Percentiles rank a stretch among this genome's conserved stretches.
These are phyloP conservation scores for Fusarium oligoseptatum DNA, from an alignment of 2,329 filamentous ascomycete species.

Conservation along the genomic window DNA sequence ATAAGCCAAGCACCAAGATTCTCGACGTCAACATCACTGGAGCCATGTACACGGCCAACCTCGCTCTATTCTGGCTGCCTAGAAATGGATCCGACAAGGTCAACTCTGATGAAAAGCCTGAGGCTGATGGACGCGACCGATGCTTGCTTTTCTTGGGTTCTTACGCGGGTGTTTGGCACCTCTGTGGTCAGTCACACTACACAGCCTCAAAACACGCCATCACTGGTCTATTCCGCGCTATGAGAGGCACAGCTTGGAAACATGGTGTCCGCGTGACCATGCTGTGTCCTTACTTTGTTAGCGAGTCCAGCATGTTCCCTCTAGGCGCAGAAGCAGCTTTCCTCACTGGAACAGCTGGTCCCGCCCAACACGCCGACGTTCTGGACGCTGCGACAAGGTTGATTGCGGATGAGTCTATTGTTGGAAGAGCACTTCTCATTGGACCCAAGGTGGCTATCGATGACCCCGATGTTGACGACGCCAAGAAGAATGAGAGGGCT, in stretches of 20 bases:
- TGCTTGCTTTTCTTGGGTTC: slow-evolving; percentile 13
- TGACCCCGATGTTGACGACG: neutral
- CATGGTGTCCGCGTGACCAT: slow-evolving; percentile 10
- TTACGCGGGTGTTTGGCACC: slow-evolving; percentile 13
- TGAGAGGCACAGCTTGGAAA: slow-evolving; percentile 15
- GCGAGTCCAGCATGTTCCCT: slow-evolving; percentile 16
- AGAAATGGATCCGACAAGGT: neutral
- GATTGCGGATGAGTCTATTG: slow-evolving; percentile 11
- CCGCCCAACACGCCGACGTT: slow-evolving; percentile 4
- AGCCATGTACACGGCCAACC: slow-evolving; percentile 10
- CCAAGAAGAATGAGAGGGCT: neutral
- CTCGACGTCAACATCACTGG: slow-evolving; percentile 11
- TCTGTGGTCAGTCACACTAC: neutral
- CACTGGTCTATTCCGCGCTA: slow-evolving; percentile 6
- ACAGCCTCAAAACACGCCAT: slow-evolving; percentile 18
- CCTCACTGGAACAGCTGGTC: slow-evolving; percentile 2
- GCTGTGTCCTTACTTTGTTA: slow-evolving; percentile 15
- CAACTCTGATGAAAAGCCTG: neutral
- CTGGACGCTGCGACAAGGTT: slow-evolving; percentile 10
- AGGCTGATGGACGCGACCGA: slow-evolving; percentile 1
- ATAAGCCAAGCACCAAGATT: slow-evolving; percentile 2
- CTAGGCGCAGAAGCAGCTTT: slow-evolving; percentile 6
- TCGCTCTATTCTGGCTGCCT: slow-evolving; percentile 8
- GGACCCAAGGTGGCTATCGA: slow-evolving; percentile 6
- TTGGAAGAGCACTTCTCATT: slow-evolving; percentile 10